These are phyloP conservation scores for Podila epicladia DNA, from an alignment of 192 early-diverging fungal genomes.

Conservation along the genomic window DNA sequence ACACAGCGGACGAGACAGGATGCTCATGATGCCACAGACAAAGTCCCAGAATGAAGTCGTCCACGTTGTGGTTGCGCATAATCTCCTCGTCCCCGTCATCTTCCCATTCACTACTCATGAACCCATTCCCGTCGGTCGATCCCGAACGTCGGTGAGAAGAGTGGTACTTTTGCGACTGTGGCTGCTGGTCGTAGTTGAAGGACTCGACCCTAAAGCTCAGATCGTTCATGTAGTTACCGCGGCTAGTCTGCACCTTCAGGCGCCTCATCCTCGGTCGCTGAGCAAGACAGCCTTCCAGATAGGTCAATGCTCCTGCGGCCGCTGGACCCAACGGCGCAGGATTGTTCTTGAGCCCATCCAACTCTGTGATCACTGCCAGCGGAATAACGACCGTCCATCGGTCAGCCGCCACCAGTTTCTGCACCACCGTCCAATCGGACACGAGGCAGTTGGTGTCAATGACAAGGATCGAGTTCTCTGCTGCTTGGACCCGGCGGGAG, in stretches of 20 bases:
- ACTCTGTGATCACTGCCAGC: constrained; percentile 64
- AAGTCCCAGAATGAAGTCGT: constrained; percentile 63
- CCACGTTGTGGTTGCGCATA: constrained; percentile 64
- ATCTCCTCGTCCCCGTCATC: constrained; percentile 57
- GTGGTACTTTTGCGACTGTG: background rate
- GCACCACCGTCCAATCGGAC: constrained; percentile 55
- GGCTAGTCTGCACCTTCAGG: constrained; percentile 65
- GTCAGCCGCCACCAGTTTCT: constrained; percentile 51
- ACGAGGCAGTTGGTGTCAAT: constrained; percentile 71
- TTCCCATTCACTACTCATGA: constrained; percentile 29
- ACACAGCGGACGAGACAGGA: background rate
- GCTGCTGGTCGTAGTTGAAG: constrained; percentile 56
- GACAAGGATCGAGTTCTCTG: constrained; percentile 55
- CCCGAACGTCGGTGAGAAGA: constrained; percentile 7
- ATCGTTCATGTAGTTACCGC: constrained; percentile 63
- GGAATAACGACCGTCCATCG: constrained; percentile 65
- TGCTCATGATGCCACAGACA: constrained; percentile 63
- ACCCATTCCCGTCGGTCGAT: constrained; percentile 13
- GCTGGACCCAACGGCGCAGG: constrained; percentile 58
- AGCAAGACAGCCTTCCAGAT: constrained; percentile 53
- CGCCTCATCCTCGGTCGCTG: constrained; percentile 46
- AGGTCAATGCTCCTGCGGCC: constrained; percentile 54
- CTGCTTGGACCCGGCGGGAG: constrained; percentile 26
- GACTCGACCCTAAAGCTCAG: constrained; percentile 64
- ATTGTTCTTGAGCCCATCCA: constrained; percentile 64